phyloP scores from a whole-genome alignment of 192 early-diverging fungal species.

The Neocallimastix lanati region DNA sequence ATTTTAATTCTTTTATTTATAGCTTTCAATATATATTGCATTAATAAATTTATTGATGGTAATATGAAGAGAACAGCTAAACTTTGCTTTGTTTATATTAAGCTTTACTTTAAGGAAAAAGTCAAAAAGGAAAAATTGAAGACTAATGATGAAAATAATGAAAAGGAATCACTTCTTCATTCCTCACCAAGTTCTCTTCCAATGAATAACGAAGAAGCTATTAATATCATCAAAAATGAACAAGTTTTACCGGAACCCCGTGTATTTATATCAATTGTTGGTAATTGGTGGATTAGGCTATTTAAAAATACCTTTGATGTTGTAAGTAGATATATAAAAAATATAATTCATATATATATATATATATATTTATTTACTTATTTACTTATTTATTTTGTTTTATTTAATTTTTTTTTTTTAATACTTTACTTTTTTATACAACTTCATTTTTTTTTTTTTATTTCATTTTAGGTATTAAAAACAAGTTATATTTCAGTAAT shows the following conservation, averaged over 20 bases:
- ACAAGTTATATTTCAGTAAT: too few relatives aligned
- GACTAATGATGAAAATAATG: background rate
- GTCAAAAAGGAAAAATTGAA: background rate
- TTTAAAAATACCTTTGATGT: background rate
- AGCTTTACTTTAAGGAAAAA: background rate
- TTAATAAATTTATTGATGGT: constrained; percentile 1
- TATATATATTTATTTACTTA: too few relatives aligned
- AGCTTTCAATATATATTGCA: background rate
- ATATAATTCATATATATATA: too few relatives aligned
- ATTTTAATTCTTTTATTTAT: constrained; percentile 17
- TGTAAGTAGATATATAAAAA: too few relatives aligned
- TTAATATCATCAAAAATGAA: background rate
- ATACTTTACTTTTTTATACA: too few relatives aligned
- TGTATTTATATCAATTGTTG: background rate
- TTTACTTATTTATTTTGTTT: too few relatives aligned
- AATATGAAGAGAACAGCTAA: background rate
- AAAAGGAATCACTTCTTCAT: background rate
- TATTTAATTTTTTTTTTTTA: too few relatives aligned
- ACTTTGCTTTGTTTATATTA: background rate
- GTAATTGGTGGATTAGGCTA: background rate
- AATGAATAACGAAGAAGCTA: background rate
- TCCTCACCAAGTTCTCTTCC: background rate
- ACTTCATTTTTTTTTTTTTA: too few relatives aligned
- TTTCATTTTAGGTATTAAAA: too few relatives aligned
- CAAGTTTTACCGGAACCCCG: background rate